Evolutionary conservation across 495 filamentous ascomycete genomes (phyloP).

Genomic region (Neurospora sp.): DNA sequence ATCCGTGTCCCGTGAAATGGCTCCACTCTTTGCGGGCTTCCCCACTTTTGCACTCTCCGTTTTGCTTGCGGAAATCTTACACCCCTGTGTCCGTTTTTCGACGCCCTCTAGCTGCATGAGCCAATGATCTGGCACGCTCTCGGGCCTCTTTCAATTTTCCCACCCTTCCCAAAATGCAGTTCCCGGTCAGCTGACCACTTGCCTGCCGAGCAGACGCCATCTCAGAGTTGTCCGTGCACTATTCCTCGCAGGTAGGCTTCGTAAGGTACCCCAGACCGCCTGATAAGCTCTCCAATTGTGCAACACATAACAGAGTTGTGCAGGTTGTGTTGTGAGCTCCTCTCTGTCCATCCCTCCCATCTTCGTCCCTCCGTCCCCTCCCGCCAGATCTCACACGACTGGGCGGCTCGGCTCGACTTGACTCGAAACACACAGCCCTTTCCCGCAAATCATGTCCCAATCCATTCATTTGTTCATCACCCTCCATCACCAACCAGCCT

Average conservation of each 20-base stretch:
- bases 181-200: neutral
- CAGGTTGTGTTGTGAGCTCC: neutral
- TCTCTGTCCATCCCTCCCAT: neutral
- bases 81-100: neutral
- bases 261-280: neutral
- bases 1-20: neutral
- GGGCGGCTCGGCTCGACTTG: neutral
- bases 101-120: neutral
- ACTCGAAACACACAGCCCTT: neutral
- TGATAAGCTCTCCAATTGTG: neutral
- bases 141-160: neutral
- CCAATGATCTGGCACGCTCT: too few species aligned
- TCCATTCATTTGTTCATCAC: neutral
- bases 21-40: neutral
- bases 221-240: neutral
- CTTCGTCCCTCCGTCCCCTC: neutral
- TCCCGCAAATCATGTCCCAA: neutral
- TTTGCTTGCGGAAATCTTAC: neutral
- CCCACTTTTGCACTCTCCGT: neutral
- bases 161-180: neutral
- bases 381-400: neutral
- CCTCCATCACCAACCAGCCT: neutral
- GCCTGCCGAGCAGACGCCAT: neutral
- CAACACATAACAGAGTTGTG: neutral
- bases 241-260: neutral